Evolutionary conservation across 2,329 filamentous ascomycete genomes (phyloP).

Genomic region (Teratosphaeria nubilosa): DNA sequence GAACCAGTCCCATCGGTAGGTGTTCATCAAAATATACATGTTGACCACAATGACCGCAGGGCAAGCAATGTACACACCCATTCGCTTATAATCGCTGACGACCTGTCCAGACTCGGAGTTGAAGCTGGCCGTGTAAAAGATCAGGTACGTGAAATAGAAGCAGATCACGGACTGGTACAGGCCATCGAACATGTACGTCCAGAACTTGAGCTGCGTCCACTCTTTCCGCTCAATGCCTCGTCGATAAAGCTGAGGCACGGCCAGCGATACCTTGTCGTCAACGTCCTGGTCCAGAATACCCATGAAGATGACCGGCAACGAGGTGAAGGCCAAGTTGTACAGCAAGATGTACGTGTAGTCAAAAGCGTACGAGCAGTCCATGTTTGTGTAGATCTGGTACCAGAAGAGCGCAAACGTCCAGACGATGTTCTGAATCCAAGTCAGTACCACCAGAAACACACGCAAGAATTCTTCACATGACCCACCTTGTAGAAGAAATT

Average conservation of each 20-base stretch:
- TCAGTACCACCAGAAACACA: constrained; percentile 15
- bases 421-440: constrained; percentile 63
- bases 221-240: constrained; percentile 91
- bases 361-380: constrained; percentile 93
- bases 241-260: constrained; percentile 89
- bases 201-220: constrained; percentile 95
- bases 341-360: constrained; percentile 96
- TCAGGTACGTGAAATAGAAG: constrained; percentile 84
- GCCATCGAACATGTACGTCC: constrained; percentile 92
- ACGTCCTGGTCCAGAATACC: constrained; percentile 96
- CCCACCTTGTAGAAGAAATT: constrained; percentile 97
- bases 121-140: constrained; percentile 60
- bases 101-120: constrained; percentile 63
- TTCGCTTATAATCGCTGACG: constrained; percentile 67
- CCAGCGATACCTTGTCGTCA: constrained; percentile 82
- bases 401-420: constrained; percentile 97
- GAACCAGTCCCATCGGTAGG: constrained; percentile 96
- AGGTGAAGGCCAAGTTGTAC: constrained; percentile 96
- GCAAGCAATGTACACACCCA: constrained; percentile 79
- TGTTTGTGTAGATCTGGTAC: constrained; percentile 93
- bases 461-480: not conserved
- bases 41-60: constrained; percentile 84
- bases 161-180: constrained; percentile 88
- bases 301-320: constrained; percentile 86
- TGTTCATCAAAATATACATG: constrained; percentile 88